phyloP scores from a whole-genome alignment of 305 asterid genomes.

The Ajuga reptans region DNA sequence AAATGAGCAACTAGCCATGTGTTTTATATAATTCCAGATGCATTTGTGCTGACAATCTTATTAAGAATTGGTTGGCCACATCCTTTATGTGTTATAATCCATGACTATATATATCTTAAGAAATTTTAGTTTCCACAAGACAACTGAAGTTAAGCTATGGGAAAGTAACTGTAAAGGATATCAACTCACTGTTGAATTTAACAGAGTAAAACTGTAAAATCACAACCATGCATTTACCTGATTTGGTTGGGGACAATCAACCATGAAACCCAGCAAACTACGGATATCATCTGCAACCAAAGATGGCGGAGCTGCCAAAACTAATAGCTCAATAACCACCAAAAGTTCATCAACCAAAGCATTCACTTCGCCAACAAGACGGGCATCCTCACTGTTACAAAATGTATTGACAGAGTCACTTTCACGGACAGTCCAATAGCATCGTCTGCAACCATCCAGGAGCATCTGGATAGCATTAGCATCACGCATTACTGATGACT shows the following conservation, averaged over 20 bases:
- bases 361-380: slow-evolving; percentile 88
- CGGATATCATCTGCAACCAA: slow-evolving; percentile 71
- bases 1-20: slow-evolving; percentile 7
- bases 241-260: slow-evolving; percentile 92
- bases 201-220: slow-evolving; percentile 6
- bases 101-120: background rate
- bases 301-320: slow-evolving; percentile 84
- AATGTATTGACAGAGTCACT: slow-evolving; percentile 71
- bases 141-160: background rate
- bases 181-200: background rate
- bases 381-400: slow-evolving; percentile 48
- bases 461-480: slow-evolving; percentile 97
- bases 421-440: slow-evolving; percentile 90
- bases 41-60: background rate
- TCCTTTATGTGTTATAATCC: background rate
- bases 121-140: slow-evolving; percentile 9
- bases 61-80: background rate
- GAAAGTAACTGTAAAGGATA: slow-evolving; percentile 12
- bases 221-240: slow-evolving; percentile 46
- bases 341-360: slow-evolving; percentile 97
- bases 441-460: slow-evolving; percentile 92
- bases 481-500: slow-evolving; percentile 90
- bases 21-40: background rate
- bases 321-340: slow-evolving; percentile 83
- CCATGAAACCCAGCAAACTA: slow-evolving; percentile 93